A percentile compares a stretch with the other conserved stretches of the same genome.
phyloP scores from a whole-genome alignment of 1,284 basidiomycete genomes.

The Xerocomus cyaneibrunnescens region DNA sequence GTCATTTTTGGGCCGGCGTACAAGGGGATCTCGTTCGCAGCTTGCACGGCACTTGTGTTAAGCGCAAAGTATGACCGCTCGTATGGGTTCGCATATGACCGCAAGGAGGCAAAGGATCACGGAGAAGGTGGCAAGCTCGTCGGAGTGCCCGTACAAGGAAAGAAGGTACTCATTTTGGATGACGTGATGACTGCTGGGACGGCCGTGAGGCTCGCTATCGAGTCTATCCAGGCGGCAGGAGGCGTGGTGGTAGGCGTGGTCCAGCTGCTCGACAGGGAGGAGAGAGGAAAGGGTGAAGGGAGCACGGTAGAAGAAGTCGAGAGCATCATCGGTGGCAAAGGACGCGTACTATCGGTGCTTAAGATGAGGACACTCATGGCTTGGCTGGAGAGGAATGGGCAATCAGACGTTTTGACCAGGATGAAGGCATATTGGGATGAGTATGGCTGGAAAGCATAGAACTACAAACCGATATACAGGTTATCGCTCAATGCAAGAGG shows the following conservation, averaged over 20 bases:
- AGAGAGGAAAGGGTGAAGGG: constrained; percentile 68
- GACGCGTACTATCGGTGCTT: constrained; percentile 73
- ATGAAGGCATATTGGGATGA: constrained; percentile 83
- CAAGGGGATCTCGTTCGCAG: constrained; percentile 95
- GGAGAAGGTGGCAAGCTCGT: constrained; percentile 96
- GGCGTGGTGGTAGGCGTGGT: constrained; percentile 90
- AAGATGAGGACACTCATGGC: constrained; percentile 84
- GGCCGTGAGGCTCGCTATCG: constrained; percentile 83
- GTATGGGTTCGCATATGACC: constrained; percentile 88
- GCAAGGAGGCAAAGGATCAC: constrained; percentile 96
- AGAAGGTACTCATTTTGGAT: constrained; percentile 86
- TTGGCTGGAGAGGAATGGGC: constrained; percentile 75
- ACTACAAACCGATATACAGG: background rate
- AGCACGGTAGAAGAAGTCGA: constrained; percentile 90
- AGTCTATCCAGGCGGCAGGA: constrained; percentile 64
- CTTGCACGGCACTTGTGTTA: constrained; percentile 81
- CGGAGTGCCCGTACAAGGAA: constrained; percentile 78
- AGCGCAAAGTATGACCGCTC: constrained; percentile 63
- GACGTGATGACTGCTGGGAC: constrained; percentile 97
- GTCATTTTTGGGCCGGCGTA: constrained; percentile 97
- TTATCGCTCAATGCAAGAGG: background rate
- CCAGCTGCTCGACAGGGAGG: constrained; percentile 88
- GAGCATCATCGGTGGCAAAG: constrained; percentile 61
- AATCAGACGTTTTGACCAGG: constrained; percentile 61
- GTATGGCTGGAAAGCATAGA: constrained; percentile 65